phyloP scores from a whole-genome alignment of 345 rosid species.

The Syzygium grande region DNA sequence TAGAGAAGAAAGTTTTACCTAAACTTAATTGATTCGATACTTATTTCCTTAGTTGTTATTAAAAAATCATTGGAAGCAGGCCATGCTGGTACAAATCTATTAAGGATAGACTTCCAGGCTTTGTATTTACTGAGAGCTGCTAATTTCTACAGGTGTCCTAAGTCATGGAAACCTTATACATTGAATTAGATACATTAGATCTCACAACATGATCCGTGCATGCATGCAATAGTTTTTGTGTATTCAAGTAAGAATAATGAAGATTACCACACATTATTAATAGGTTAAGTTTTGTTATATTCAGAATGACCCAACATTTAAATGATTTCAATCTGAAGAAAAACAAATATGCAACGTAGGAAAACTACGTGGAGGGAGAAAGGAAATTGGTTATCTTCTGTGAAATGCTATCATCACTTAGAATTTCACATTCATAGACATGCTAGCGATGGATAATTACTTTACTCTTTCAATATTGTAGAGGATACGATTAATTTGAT shows the following conservation, averaged over 20 bases:
- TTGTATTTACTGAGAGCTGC: not conserved
- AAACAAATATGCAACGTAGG: not conserved
- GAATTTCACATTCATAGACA: not conserved
- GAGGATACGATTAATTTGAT: not conserved
- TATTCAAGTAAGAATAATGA: not conserved
- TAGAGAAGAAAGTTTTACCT: not conserved
- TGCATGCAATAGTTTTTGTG: rapidly evolving
- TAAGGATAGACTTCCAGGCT: not conserved
- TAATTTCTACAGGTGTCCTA: not conserved
- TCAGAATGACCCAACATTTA: not conserved
- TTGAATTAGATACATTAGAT: not conserved
- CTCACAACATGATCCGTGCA: not conserved
- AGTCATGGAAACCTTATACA: not conserved
- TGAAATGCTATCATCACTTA: not conserved
- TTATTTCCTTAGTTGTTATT: not conserved
- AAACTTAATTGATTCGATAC: not conserved
- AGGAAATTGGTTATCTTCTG: not conserved
- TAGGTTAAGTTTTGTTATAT: not conserved
- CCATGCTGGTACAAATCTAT: not conserved
- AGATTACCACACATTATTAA: not conserved
- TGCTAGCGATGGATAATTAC: not conserved
- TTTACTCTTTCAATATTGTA: not conserved
- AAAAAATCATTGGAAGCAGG: not conserved
- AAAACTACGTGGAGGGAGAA: not conserved
- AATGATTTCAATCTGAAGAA: not conserved